Percentiles rank a stretch among this genome's conserved stretches.
phyloP scores from a whole-genome alignment of 163 green algal species.

The Scenedesmus sp. region DNA sequence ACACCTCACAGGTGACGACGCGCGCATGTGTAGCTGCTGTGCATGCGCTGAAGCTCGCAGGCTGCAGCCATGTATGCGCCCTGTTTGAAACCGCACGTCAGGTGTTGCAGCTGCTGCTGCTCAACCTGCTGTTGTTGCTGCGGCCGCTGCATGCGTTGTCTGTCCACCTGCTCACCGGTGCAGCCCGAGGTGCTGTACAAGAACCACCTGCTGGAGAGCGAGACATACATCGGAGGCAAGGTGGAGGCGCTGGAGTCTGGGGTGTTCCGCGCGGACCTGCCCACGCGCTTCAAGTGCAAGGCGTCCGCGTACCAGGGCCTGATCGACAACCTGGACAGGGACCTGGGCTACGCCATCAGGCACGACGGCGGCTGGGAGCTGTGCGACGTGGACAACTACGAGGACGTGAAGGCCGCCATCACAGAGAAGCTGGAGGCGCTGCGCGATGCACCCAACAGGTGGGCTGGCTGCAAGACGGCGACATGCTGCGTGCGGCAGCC shows the following conservation, averaged over 20 bases:
- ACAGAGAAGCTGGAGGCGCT: slow-evolving; percentile 76
- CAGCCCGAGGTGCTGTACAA: slow-evolving; percentile 86
- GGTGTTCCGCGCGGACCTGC: slow-evolving; percentile 97
- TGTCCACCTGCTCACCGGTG: neutral
- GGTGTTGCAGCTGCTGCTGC: neutral
- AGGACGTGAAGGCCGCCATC: slow-evolving; percentile 76
- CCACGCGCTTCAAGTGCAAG: slow-evolving; percentile 89
- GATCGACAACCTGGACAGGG: slow-evolving; percentile 91
- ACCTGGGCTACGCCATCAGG: slow-evolving; percentile 93
- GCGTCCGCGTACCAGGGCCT: slow-evolving; percentile 87
- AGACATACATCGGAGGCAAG: slow-evolving; percentile 99
- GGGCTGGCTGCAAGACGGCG: too few species aligned
- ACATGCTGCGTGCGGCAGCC: too few species aligned
- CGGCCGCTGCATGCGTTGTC: neutral
- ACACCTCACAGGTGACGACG: slow-evolving; percentile 67
- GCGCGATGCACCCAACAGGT: slow-evolving; percentile 80
- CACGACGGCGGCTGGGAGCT: slow-evolving; percentile 80
- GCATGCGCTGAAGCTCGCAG: too few species aligned
- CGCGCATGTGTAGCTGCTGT: too few species aligned
- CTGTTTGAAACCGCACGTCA: too few species aligned
- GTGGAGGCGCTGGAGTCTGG: slow-evolving; percentile 96
- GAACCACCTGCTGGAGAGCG: slow-evolving; percentile 92
- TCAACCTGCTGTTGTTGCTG: neutral
- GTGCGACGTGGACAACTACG: slow-evolving; percentile 87
- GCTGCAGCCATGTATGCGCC: too few species aligned